A percentile compares a stretch with the other conserved stretches of the same genome.
phyloP scores from a whole-genome alignment of 352 stramenopile species.

The Pythium guiyangense region DNA sequence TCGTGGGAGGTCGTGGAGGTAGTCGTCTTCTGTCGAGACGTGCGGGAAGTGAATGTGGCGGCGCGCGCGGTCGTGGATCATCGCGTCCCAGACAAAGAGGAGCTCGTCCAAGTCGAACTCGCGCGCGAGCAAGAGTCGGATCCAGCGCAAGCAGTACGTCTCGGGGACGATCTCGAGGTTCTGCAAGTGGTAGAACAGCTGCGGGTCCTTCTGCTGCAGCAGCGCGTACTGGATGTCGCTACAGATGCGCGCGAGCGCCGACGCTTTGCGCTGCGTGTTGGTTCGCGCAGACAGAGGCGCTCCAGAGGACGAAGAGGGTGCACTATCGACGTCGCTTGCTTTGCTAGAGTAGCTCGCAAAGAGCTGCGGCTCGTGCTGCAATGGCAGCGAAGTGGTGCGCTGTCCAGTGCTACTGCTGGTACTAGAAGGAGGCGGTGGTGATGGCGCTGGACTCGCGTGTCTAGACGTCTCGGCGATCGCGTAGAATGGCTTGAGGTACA shows the following conservation, averaged over 20 bases:
- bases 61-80: slow-evolving; percentile 42
- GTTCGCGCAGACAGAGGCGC: not conserved
- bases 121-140: slow-evolving; percentile 71
- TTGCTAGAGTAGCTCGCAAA: slow-evolving; percentile 21
- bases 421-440: not conserved
- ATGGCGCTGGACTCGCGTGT: not conserved
- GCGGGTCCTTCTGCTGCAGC: slow-evolving; percentile 71
- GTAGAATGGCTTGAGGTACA: slow-evolving; percentile 78
- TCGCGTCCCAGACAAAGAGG: slow-evolving; percentile 61
- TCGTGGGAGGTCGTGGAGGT: slow-evolving; percentile 30
- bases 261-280: slow-evolving; percentile 16
- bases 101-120: slow-evolving; percentile 68
- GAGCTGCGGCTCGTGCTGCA: slow-evolving; percentile 20
- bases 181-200: slow-evolving; percentile 74
- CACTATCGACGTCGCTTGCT: slow-evolving; percentile 17
- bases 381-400: not conserved
- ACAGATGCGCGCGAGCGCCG: slow-evolving; percentile 60
- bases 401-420: not conserved
- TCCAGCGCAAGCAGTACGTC: slow-evolving; percentile 79
- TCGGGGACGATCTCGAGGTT: slow-evolving; percentile 79
- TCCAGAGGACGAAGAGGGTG: not conserved
- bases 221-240: slow-evolving; percentile 74
- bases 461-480: slow-evolving; percentile 47
- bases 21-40: slow-evolving; percentile 29
- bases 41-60: slow-evolving; percentile 31